phyloP scores from a whole-genome alignment of 441 rosid species.

The Biscutella laevigata region DNA sequence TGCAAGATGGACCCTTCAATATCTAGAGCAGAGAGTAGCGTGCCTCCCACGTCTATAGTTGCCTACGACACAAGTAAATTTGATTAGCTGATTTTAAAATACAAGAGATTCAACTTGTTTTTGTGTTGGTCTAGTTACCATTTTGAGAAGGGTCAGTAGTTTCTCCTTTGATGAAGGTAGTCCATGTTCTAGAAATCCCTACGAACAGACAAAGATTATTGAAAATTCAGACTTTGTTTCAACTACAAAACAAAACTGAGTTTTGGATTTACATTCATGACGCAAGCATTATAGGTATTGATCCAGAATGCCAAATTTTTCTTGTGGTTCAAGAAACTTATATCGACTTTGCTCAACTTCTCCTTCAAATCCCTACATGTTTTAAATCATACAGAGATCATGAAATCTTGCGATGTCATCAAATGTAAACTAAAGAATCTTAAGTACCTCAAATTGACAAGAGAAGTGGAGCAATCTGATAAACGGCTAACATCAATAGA shows the following conservation, averaged over 20 bases:
- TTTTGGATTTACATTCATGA: constrained; percentile 79
- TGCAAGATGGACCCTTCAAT: constrained; percentile 81
- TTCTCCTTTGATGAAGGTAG: constrained; percentile 75
- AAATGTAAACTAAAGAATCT: no score
- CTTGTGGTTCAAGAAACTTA: constrained; percentile 74
- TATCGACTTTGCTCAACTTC: constrained; percentile 52
- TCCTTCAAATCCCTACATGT: constrained; percentile 51
- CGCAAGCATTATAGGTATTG: constrained; percentile 75
- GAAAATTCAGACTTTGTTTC: background rate
- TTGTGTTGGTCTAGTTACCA: constrained; percentile 30
- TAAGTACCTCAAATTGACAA: constrained; percentile 53
- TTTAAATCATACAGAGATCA: background rate
- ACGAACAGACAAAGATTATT: constrained; percentile 1
- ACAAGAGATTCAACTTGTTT: background rate
- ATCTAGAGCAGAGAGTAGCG: constrained; percentile 68
- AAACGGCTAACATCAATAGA: constrained; percentile 46
- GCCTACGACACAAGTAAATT: constrained; percentile 38
- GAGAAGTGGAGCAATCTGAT: constrained; percentile 32
- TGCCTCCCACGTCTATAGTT: constrained; percentile 73
- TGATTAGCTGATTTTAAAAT: background rate
- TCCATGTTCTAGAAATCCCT: constrained; percentile 86
- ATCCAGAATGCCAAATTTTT: constrained; percentile 94
- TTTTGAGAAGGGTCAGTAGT: constrained; percentile 57
- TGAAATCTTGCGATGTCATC: background rate
- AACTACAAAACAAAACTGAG: background rate